phyloP scores from a whole-genome alignment of 441 rosid species.

The Manihot esculenta region DNA sequence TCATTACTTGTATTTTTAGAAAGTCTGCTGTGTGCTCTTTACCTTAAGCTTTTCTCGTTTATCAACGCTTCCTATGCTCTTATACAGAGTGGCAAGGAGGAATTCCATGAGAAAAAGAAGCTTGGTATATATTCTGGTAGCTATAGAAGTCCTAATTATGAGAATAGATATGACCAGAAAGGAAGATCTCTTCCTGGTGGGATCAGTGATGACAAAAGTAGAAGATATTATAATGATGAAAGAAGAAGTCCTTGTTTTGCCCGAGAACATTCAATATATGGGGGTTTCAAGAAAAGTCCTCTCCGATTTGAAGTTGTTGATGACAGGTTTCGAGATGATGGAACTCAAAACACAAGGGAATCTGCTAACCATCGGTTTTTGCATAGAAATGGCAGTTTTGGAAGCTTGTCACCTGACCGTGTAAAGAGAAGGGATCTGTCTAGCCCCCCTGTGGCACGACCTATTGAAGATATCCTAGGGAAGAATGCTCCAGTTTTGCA shows the following conservation, averaged over 20 bases:
- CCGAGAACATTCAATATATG: constrained; percentile 42
- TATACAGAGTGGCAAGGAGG: constrained; percentile 49
- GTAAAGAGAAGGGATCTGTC: constrained; percentile 32
- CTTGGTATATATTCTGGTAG: constrained; percentile 29
- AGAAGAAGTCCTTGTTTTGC: constrained; percentile 50
- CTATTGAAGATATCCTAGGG: constrained; percentile 37
- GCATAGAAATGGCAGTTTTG: constrained; percentile 35
- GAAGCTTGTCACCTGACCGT: constrained; percentile 48
- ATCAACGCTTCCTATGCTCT: constrained; percentile 11
- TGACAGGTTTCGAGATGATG: constrained; percentile 63
- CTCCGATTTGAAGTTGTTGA: constrained; percentile 82
- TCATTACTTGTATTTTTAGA: not conserved
- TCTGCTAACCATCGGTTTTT: constrained; percentile 28
- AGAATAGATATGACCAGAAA: constrained; percentile 34
- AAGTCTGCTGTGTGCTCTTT: constrained; percentile 7
- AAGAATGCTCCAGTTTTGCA: constrained; percentile 30
- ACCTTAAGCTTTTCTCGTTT: constrained; percentile 2
- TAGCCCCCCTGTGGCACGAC: constrained; percentile 31
- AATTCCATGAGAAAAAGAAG: constrained; percentile 40
- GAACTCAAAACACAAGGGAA: constrained; percentile 34
- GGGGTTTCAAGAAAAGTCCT: constrained; percentile 51
- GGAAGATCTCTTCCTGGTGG: constrained; percentile 37
- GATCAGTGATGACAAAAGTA: constrained; percentile 42
- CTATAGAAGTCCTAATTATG: constrained; percentile 42
- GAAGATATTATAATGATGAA: constrained; percentile 49